phyloP scores from a whole-genome alignment of 441 rosid species.

The Biscutella laevigata region DNA sequence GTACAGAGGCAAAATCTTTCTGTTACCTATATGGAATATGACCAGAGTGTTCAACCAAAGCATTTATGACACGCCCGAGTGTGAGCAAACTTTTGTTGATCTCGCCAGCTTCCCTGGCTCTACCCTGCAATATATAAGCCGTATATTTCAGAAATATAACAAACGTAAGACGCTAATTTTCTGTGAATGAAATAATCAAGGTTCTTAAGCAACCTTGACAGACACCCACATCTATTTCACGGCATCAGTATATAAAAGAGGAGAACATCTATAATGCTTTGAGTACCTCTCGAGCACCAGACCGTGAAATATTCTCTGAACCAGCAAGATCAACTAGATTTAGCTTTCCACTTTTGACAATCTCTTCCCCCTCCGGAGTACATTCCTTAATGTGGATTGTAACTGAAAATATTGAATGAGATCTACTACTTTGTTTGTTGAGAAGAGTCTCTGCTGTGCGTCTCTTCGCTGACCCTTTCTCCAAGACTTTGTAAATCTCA shows the following conservation, averaged over 20 bases:
- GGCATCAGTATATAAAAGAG: too few relatives aligned
- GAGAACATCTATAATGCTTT: too few relatives aligned
- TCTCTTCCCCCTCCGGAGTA: conserved; percentile 97
- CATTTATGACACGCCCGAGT: conserved; percentile 95
- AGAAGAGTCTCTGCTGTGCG: conserved; percentile 99
- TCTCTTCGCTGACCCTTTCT: conserved; percentile 94
- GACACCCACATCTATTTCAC: too few relatives aligned
- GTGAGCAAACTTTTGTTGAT: conserved; percentile 98
- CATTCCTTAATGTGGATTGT: conserved; percentile 95
- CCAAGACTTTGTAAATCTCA: conserved; percentile 95
- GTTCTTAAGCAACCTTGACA: too few relatives aligned
- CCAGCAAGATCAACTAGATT: conserved; percentile 99
- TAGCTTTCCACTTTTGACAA: conserved; percentile 93
- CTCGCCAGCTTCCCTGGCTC: conserved; percentile 99
- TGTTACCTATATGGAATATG: conserved; percentile 88
- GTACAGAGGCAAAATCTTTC: neutral
- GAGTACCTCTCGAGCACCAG: conserved; percentile 91
- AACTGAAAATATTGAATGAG: conserved; percentile 95
- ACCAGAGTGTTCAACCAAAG: conserved; percentile 94
- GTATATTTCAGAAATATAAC: too few relatives aligned
- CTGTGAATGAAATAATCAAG: too few relatives aligned
- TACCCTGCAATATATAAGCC: conserved; percentile 47
- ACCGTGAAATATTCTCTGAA: conserved; percentile 94
- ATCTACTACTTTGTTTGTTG: conserved; percentile 98
- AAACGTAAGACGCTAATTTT: too few relatives aligned